Evolutionary conservation across 768 basidiomycete species (phyloP).

Genomic region (Boletus sensibilis): DNA sequence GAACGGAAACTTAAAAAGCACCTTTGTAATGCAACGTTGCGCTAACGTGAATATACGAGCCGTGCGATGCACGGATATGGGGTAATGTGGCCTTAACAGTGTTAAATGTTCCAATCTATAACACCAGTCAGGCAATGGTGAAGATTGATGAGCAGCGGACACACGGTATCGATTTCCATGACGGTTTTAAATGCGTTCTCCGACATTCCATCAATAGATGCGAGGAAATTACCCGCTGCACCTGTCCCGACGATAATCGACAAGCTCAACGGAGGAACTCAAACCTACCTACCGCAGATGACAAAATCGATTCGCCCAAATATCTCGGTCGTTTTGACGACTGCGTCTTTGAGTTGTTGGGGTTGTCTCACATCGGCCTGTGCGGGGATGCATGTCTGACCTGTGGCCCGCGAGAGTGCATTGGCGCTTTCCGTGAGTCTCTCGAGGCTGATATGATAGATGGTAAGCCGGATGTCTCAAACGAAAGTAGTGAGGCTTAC

Average conservation of each 20-base stretch:
- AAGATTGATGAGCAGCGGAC: slow-evolving; percentile 18
- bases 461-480: slow-evolving; percentile 2
- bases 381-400: slow-evolving; percentile 64
- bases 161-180: slow-evolving; percentile 87
- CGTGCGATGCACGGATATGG: slow-evolving; percentile 66
- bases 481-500: slow-evolving; percentile 42
- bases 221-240: slow-evolving; percentile 95
- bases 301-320: slow-evolving; percentile 94
- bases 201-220: slow-evolving; percentile 78
- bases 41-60: slow-evolving; percentile 87
- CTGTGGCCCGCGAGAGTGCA: slow-evolving; percentile 69
- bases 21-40: slow-evolving; percentile 86
- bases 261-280: neutral
- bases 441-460: slow-evolving; percentile 56
- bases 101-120: slow-evolving; percentile 85
- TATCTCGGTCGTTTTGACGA: slow-evolving; percentile 64
- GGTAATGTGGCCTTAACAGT: slow-evolving; percentile 90
- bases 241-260: slow-evolving; percentile 43
- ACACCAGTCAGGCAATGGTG: neutral
- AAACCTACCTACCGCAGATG: slow-evolving; percentile 67
- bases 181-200: slow-evolving; percentile 92
- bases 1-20: slow-evolving; percentile 23
- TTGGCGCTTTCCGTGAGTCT: slow-evolving; percentile 67
- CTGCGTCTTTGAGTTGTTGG: slow-evolving; percentile 70
- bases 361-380: slow-evolving; percentile 85